Conservation (phyloP, 2,329 filamentous ascomycete genomes). For the Penicillium sp. region DNA sequence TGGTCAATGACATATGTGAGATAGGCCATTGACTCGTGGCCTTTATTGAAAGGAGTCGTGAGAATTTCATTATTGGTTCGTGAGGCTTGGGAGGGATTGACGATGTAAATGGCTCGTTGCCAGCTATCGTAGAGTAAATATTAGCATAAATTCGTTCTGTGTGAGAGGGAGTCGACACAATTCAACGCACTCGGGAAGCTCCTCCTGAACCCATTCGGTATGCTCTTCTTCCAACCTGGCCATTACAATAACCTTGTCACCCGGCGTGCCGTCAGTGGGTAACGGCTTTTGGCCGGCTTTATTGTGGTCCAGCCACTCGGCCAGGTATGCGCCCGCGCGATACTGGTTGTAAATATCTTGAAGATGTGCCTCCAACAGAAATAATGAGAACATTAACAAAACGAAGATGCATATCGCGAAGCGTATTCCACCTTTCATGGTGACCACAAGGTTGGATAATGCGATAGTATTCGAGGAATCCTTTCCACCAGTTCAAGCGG, state of each 20-base stretch:
- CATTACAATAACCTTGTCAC: slow-evolving; percentile 50
- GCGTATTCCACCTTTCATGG: slow-evolving; percentile 38
- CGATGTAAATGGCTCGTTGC: slow-evolving; percentile 52
- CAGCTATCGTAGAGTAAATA: slow-evolving; percentile 36
- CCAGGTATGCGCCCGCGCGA: slow-evolving; percentile 39
- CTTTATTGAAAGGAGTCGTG: slow-evolving; percentile 47
- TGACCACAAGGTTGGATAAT: slow-evolving; percentile 10
- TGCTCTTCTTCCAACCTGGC: slow-evolving; percentile 49
- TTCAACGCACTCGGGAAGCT: slow-evolving; percentile 50
- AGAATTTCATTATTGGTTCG: slow-evolving; percentile 27
- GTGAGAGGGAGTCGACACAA: no score
- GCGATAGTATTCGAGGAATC: neutral
- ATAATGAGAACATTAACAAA: slow-evolving; percentile 33
- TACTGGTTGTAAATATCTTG: slow-evolving; percentile 42
- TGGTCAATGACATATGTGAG: slow-evolving; percentile 53
- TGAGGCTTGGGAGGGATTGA: slow-evolving; percentile 39
- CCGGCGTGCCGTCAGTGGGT: slow-evolving; percentile 13
- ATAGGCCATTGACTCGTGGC: slow-evolving; percentile 53
- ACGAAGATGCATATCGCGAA: slow-evolving; percentile 29
- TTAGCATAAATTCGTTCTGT: neutral
- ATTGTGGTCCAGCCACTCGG: slow-evolving; percentile 33
- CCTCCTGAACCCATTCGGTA: slow-evolving; percentile 49
- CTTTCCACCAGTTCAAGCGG: neutral
- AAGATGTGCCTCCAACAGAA: slow-evolving; percentile 37
- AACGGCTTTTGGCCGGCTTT: slow-evolving; percentile 7